Base-by-base conservation (phyloP, 2,329 filamentous ascomycete genomes). In the Ambrosiella cleistominuta region DNA sequence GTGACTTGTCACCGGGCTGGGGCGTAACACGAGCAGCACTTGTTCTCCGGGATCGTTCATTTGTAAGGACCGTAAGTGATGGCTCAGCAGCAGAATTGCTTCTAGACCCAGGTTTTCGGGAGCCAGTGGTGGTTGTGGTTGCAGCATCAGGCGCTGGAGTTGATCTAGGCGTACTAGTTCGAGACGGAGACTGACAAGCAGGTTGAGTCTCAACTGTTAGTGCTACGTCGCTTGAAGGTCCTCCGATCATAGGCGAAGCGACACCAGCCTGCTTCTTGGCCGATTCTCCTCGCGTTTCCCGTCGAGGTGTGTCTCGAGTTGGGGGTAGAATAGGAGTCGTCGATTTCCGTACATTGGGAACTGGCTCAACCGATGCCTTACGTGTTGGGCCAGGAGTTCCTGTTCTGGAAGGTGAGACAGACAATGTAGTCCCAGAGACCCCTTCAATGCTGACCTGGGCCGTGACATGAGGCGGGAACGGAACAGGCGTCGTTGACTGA, bases 21-120 rank as follows among this genome's bases (percentile, higher is more conserved):
- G 78, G 78, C 1, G 78, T 81, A 64, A 77, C 79, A 60, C 77
- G 51, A 57, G 77, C 75, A 27, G 77, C 79, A 64, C 78, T 81
- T 58, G 77, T 66, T 59, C 78, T 75, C 54, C 78, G 74, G 61
- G 77, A 71, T 52, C 78, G 71, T 60, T 81, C 78, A 53, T 70
- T 68, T 17, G 74, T 76, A 3, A 40, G 40, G 27, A 60, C 50
- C 7, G 39, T 15, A 13, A 49, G 70, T 64, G 61, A 71, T 70
- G 75, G 74, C 63, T 79, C 76, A 64, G 75, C 72, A 63, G 74
- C 35, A 59, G 74, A 72, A 64, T 78, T 77, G 45, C 76, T 76
- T 66, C 76, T 71, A 49, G 77, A 80, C 38, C 69, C 66, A 1
- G 77, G 76, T 39, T 76, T 74, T 39, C 75, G 74, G 44, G 62